Evolutionary conservation across 2,329 filamentous ascomycete species (phyloP), one percentile per base, ranked within the genome.

Genomic region (Nothophoma quercina): DNA sequence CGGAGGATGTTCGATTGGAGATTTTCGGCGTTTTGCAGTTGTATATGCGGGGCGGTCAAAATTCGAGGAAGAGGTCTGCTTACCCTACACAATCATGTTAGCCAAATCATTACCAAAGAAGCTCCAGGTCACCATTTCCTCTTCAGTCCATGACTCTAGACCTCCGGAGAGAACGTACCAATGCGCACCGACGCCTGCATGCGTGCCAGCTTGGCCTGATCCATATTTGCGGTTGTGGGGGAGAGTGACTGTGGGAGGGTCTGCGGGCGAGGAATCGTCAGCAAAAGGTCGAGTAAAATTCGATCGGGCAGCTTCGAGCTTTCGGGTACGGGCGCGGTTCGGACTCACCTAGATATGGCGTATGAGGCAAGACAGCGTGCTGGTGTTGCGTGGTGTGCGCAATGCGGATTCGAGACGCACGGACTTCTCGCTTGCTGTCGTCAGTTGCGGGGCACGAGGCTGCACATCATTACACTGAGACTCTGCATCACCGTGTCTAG

Each of bases 181-280:
- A 77, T 77, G 63, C 75, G 75, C 63, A 77, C 74, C 61, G 68
- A 72, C 67, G 72, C 71, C 58, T 77, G 75, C 74, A 77, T 76
- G 60, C 72, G 70, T 64, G 75, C 75, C 65, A 77, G 69, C 74
- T 77, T 77, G 64, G 73, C 74, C 62, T 76, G 73, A 75, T 77
- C 75, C 74, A 77, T 77, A 70, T 66, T 76, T 75, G 72, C 70
- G 69, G 68, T 72, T 53, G 50, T 53, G 50, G 60, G 57, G 59
- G 59, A 51, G 60, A 58, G 56, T 49, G 51, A 53, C 52, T 64
- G 60, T 51, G 54, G 52, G 53, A 54, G 56, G 59, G 57, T 55
- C 64, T 67, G 56, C 54, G 16, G 49, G 21, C 42, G 57, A 34
- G 18, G 45, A 19, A 44, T 33, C 19, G 63, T 68, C 54, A 68